Evolutionary conservation across 768 basidiomycete species (phyloP), one percentile per base, ranked within the genome.

Genomic region (Russula foetens): DNA sequence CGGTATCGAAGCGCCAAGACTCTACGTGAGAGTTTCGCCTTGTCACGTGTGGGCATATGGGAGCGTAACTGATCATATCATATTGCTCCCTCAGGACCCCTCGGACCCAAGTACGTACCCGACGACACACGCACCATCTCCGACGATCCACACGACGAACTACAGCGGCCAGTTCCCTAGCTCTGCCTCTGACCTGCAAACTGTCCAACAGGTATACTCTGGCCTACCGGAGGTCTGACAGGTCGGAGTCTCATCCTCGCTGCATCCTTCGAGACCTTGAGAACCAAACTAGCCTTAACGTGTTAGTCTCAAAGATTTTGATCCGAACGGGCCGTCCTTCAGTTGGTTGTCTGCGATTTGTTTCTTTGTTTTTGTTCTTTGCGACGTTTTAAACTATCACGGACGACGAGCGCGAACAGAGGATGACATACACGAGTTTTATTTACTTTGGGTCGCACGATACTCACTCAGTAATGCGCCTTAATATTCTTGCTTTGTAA

Each of bases 81-180:
- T 19, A 26, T n/a, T 17, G 23, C 17, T 26, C 14, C 41, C n/a
- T 24, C 29, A 67, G 64, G 57, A 66, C 53, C 66, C 65, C 43
- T 60, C 64, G 9, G 62, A 67, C 50, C 66, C 66, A 12, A 55
- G 56, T 39, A 67, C 66, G 7, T 67, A 46, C 46, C 65, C 66
- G 5, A 41, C 66, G 5, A 41, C 28, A 3, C 23, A 11, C 7
- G 43, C 45, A 17, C 38, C 61, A 14, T 62, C 64, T 3, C 52
- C 64, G 11, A 65, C 55, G 8, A 58, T 54, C 57, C 21, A n/a
- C 21, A 56, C 62, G 11, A 49, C 64, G 35, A 43, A 48, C 35
- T 29, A 46, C 23, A 29, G 39, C 17, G 28, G 5, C n/a, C 39
- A 44, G 48, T 39, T 49, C 28, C 38, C 53, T 5, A 21, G 43